These are phyloP conservation scores for Raddia guianensis DNA, from an alignment of 176 grass and related monocot genomes.

Conservation along the genomic window DNA sequence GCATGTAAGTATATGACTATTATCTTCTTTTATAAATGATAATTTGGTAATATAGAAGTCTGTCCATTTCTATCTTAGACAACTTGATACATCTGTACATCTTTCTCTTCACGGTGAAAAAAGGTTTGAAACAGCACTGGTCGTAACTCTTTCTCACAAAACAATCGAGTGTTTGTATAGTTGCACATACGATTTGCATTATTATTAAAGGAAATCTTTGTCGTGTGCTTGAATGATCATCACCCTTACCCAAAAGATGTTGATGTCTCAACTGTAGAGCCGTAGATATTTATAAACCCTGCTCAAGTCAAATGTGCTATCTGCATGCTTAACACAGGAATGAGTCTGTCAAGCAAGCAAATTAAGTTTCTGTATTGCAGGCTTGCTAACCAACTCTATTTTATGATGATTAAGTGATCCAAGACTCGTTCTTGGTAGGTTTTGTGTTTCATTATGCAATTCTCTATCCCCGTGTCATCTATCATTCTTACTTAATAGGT, in stretches of 20 bases:
- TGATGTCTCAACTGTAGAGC: constrained; percentile 1
- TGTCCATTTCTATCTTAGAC: background rate
- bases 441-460: background rate
- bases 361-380: background rate
- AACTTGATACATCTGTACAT: background rate
- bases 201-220: constrained; percentile 7
- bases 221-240: background rate
- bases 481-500: constrained; percentile 1
- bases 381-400: background rate
- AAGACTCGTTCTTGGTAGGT: background rate
- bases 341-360: constrained; percentile 12
- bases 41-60: background rate
- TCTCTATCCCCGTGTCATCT: background rate
- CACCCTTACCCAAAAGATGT: background rate
- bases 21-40: constrained; percentile 5
- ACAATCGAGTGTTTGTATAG: background rate
- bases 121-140: background rate
- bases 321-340: background rate
- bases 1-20: constrained; percentile 31
- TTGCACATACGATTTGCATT: background rate
- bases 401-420: constrained; percentile 1
- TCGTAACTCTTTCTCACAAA: background rate
- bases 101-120: background rate
- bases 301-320: constrained; percentile 9
- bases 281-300: background rate